These are phyloP conservation scores for Psidium guajava DNA, from an alignment of 345 rosid species.

Conservation along the genomic window DNA sequence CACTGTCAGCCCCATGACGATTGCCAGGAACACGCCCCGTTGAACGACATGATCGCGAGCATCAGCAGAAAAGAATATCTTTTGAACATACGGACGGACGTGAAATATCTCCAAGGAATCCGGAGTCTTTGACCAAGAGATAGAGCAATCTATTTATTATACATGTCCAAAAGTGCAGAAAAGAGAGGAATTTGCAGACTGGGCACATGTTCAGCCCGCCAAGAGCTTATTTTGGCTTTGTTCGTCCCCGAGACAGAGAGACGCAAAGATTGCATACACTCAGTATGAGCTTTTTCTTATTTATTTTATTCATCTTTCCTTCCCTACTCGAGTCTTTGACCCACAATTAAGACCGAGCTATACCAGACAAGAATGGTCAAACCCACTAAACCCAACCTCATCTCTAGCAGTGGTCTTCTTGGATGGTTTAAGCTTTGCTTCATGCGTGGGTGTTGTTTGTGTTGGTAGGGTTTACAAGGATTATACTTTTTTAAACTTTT, in stretches of 20 bases:
- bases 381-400: not conserved
- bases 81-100: not conserved
- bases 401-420: not conserved
- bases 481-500: too few relatives aligned
- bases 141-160: too few relatives aligned
- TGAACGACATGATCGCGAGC: too few relatives aligned
- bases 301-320: not conserved
- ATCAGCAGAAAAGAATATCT: not conserved
- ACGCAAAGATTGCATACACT: too few relatives aligned
- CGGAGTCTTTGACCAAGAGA: not conserved
- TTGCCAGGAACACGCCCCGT: too few relatives aligned
- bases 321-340: not conserved
- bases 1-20: too few relatives aligned
- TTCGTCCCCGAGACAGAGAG: not conserved
- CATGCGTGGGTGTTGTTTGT: not conserved
- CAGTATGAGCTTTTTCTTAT: not conserved
- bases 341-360: not conserved
- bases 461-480: too few relatives aligned
- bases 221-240: not conserved
- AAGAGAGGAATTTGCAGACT: not conserved
- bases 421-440: not conserved
- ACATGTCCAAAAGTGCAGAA: not conserved
- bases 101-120: not conserved
- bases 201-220: not conserved
- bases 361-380: not conserved